phyloP scores from a whole-genome alignment of 2,329 filamentous ascomycete species.

The Alternaria ethzedia region DNA sequence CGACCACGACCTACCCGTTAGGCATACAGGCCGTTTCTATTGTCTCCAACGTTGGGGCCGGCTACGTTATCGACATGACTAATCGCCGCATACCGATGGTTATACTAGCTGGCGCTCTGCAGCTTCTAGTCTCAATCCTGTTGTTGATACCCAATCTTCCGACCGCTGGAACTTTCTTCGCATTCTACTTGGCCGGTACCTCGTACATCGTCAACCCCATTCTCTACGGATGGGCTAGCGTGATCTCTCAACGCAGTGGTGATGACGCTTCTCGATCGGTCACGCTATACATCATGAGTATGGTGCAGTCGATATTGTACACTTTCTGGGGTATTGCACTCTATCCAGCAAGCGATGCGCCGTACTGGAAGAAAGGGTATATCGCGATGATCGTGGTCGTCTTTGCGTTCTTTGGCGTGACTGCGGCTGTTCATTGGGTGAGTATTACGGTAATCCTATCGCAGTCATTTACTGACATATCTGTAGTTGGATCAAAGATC shows the following conservation, averaged over 20 bases:
- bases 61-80: slow-evolving; percentile 49
- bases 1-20: slow-evolving; percentile 65
- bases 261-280: slow-evolving; percentile 53
- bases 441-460: background rate
- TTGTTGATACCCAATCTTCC: slow-evolving; percentile 44
- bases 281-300: slow-evolving; percentile 52
- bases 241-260: slow-evolving; percentile 46
- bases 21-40: slow-evolving; percentile 65
- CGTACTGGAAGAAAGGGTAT: slow-evolving; percentile 52
- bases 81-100: slow-evolving; percentile 46
- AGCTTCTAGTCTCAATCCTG: slow-evolving; percentile 43
- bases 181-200: slow-evolving; percentile 49
- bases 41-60: slow-evolving; percentile 52
- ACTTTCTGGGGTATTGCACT: slow-evolving; percentile 56
- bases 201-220: slow-evolving; percentile 52
- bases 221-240: slow-evolving; percentile 50
- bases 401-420: slow-evolving; percentile 33
- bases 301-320: slow-evolving; percentile 49
- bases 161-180: slow-evolving; percentile 45
- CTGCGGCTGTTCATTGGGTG: slow-evolving; percentile 31
- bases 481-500: slow-evolving; percentile 5
- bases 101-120: slow-evolving; percentile 40
- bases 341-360: slow-evolving; percentile 52
- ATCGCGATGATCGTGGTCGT: slow-evolving; percentile 46
- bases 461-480: background rate